These are phyloP conservation scores for Ceratobasidium sp. DNA, from an alignment of 1,284 basidiomycete species.

Conservation along the genomic window DNA sequence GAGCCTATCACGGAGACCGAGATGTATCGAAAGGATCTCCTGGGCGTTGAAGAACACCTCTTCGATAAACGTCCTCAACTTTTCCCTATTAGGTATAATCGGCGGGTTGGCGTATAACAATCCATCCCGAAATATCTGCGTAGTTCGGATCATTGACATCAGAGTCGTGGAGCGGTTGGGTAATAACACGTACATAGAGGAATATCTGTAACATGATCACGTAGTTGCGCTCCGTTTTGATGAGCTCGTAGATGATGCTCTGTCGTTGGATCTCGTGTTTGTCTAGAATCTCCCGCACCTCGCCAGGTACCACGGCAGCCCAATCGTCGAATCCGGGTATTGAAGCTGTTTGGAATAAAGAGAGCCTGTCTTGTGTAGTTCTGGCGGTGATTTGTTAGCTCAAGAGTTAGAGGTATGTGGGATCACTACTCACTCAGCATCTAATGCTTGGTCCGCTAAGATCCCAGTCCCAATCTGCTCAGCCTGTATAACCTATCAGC, in stretches of 20 bases:
- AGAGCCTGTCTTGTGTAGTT: slow-evolving; percentile 17
- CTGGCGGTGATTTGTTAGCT: background rate
- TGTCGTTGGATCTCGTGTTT: slow-evolving; percentile 39
- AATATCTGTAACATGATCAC: slow-evolving; percentile 35
- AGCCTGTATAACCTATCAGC: slow-evolving; percentile 2
- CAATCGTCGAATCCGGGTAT: slow-evolving; percentile 32
- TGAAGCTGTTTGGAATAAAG: slow-evolving; percentile 20
- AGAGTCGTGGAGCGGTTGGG: background rate
- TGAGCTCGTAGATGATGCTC: slow-evolving; percentile 41
- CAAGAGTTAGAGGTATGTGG: background rate
- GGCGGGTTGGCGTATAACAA: slow-evolving; percentile 44
- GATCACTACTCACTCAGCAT: slow-evolving; percentile 27
- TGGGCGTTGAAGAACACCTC: slow-evolving; percentile 83
- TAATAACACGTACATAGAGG: slow-evolving; percentile 20
- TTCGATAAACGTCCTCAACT: slow-evolving; percentile 71
- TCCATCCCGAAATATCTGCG: slow-evolving; percentile 43
- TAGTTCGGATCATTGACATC: background rate
- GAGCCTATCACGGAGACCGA: slow-evolving; percentile 72
- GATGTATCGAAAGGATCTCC: slow-evolving; percentile 74
- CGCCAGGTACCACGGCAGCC: slow-evolving; percentile 30
- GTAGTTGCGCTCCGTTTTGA: slow-evolving; percentile 39
- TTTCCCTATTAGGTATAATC: slow-evolving; percentile 66
- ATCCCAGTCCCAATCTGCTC: slow-evolving; percentile 41
- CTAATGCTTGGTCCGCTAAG: slow-evolving; percentile 29
- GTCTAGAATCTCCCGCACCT: slow-evolving; percentile 32